Evolutionary conservation across 257 asterid genomes (phyloP).

Genomic region (Nicotiana attenuata): DNA sequence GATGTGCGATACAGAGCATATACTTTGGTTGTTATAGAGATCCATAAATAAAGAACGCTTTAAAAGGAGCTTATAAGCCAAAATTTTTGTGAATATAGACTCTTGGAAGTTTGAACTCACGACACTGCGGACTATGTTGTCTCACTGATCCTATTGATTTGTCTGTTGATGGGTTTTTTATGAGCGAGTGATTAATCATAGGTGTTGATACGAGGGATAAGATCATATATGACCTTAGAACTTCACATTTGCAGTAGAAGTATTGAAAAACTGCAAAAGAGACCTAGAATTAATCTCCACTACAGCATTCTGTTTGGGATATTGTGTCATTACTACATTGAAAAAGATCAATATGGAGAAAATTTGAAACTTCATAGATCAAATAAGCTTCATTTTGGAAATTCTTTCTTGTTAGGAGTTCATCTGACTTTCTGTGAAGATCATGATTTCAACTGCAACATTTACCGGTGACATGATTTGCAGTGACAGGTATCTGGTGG

Average conservation of each 20-base stretch:
- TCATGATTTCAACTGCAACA: background rate
- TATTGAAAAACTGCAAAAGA: background rate
- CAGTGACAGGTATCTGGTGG: constrained; percentile 85
- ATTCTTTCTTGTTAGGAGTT: background rate
- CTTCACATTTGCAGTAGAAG: background rate
- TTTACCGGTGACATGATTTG: constrained; percentile 6
- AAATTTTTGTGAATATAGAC: background rate
- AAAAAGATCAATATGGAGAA: background rate
- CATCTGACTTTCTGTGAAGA: background rate
- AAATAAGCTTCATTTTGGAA: background rate
- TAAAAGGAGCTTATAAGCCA: background rate
- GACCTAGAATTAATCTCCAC: too few relatives aligned
- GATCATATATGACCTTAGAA: background rate
- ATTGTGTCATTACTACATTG: background rate
- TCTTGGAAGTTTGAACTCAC: background rate
- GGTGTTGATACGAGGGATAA: background rate
- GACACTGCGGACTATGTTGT: background rate
- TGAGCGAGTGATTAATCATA: background rate
- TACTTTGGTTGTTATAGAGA: background rate
- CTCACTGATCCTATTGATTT: background rate
- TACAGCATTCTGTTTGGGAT: background rate
- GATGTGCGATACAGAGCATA: background rate
- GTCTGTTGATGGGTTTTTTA: background rate
- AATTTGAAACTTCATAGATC: background rate
- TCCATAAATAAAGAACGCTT: background rate